Conservation (phyloP, 345 rosid genomes). For the Dimocarpus longan region DNA sequence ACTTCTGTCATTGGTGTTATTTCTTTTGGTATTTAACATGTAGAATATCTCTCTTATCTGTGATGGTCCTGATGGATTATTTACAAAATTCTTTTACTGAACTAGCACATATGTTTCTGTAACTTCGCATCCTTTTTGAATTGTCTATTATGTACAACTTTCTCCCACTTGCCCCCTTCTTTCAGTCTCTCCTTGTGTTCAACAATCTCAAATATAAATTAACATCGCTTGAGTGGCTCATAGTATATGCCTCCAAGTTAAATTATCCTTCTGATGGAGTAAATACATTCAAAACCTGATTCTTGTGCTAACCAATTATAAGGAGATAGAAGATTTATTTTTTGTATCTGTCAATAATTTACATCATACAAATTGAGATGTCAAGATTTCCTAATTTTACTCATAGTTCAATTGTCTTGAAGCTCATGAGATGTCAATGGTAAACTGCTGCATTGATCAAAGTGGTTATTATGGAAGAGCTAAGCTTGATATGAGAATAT, state of each 20-base stretch:
- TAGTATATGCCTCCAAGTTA: background rate
- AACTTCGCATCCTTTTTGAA: background rate
- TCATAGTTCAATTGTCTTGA: background rate
- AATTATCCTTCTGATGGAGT: background rate
- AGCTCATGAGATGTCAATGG: background rate
- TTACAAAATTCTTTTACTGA: background rate
- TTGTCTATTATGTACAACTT: background rate
- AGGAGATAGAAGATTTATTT: background rate
- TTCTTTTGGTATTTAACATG: background rate
- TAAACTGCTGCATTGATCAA: background rate
- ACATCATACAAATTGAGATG: background rate
- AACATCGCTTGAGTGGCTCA: background rate
- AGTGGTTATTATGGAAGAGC: background rate
- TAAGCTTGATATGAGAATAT: background rate
- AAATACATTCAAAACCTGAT: background rate
- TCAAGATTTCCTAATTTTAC: background rate
- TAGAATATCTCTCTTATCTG: background rate
- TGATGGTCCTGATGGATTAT: background rate
- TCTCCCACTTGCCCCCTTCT: background rate
- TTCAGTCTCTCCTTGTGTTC: background rate
- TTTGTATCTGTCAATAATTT: background rate
- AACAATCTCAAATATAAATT: background rate
- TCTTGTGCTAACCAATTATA: background rate
- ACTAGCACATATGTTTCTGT: background rate
- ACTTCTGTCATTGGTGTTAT: background rate